Evolutionary conservation across 2,329 filamentous ascomycete genomes (phyloP).

Genomic region (Tolypocladium ophioglossoides): DNA sequence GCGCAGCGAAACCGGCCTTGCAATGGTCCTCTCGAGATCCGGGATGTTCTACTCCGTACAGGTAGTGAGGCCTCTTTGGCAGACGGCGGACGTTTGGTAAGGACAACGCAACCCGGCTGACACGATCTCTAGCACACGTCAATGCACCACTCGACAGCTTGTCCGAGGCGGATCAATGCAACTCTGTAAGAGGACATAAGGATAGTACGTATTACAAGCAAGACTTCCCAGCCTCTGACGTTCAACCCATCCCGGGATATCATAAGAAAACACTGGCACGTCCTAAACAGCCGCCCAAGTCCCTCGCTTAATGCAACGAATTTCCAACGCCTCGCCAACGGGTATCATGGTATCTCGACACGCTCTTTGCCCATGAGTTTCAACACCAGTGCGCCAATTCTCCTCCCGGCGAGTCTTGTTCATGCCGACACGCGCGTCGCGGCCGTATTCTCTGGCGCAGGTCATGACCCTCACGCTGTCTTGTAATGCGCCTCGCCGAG

Average conservation of each 20-base stretch:
- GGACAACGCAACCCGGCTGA: too few species aligned
- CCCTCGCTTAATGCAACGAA: conserved; percentile 2
- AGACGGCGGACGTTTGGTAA: too few species aligned
- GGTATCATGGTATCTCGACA: conserved; percentile 11
- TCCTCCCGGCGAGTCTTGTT: background rate
- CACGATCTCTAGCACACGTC: too few species aligned
- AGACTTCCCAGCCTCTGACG: background rate
- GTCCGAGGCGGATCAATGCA: too few species aligned
- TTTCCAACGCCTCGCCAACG: conserved; percentile 10
- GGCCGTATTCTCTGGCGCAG: background rate
- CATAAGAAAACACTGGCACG: background rate
- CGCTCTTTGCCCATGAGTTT: conserved; percentile 3
- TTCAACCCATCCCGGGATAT: background rate
- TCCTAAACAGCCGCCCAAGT: background rate
- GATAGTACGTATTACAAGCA: background rate
- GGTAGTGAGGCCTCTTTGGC: too few species aligned
- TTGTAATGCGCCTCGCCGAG: conserved; percentile 27
- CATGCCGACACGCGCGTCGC: background rate
- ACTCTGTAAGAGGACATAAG: too few species aligned
- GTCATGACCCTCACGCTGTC: background rate
- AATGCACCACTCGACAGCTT: too few species aligned
- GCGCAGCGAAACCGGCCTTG: background rate
- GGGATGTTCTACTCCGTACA: too few species aligned
- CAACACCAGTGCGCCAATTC: background rate
- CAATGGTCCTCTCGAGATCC: too few species aligned